These are phyloP conservation scores for Oemleria cerasiformis DNA, from an alignment of 306 rosid genomes.

Conservation along the genomic window DNA sequence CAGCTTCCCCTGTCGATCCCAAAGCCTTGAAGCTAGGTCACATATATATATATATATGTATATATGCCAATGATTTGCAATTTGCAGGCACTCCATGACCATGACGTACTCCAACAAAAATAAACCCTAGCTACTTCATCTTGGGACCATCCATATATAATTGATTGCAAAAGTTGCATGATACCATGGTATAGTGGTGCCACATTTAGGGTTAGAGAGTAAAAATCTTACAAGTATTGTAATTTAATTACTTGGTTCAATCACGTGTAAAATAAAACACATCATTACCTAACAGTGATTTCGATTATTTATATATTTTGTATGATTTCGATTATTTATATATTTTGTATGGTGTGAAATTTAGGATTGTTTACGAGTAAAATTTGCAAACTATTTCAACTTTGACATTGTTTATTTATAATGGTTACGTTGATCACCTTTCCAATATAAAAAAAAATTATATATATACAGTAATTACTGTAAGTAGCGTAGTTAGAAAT, in stretches of 20 bases:
- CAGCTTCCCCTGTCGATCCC: constrained; percentile 24
- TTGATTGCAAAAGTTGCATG: not conserved
- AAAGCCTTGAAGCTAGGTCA: constrained; percentile 26
- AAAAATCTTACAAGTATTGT: not conserved
- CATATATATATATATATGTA: constrained; percentile 37
- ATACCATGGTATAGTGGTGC: constrained; percentile 5
- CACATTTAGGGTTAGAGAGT: not conserved
- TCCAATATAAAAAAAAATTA: no score
- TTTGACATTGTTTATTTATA: no score
- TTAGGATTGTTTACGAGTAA: no score
- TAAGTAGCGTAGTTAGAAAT: no score
- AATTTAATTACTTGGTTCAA: not conserved
- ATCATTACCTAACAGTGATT: not conserved
- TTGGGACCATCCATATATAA: constrained; percentile 17
- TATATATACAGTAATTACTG: no score
- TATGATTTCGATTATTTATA: no score
- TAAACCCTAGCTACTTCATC: constrained; percentile 12
- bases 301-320: no score
- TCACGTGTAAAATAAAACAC: not conserved
- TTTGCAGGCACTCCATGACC: no score
- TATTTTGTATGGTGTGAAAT: no score
- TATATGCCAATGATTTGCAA: constrained; percentile 35
- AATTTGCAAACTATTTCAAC: no score
- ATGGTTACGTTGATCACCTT: no score
- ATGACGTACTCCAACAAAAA: constrained; percentile 7